Evolutionary conservation across 495 filamentous ascomycete species (phyloP).

Genomic region (Cercophora samala): DNA sequence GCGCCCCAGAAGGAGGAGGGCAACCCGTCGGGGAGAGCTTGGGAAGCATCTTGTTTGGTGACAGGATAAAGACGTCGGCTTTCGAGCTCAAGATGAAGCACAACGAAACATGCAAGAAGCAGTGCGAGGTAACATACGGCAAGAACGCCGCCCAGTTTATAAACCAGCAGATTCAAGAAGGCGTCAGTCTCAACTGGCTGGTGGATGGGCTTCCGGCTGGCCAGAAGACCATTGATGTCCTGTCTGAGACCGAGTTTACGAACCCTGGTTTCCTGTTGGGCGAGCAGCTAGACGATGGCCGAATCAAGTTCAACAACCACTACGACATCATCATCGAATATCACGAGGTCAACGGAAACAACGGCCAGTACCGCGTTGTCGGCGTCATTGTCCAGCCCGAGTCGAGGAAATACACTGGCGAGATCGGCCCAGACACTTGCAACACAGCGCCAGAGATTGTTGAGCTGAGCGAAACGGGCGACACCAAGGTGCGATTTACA

Average conservation of each 20-base stretch:
- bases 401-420: slow-evolving; percentile 61
- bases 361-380: slow-evolving; percentile 75
- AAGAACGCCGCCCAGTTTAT: slow-evolving; percentile 69
- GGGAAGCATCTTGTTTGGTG: slow-evolving; percentile 94
- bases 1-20: slow-evolving; percentile 69
- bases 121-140: slow-evolving; percentile 69
- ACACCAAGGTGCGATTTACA: slow-evolving; percentile 76
- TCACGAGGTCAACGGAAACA: slow-evolving; percentile 61
- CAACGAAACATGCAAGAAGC: slow-evolving; percentile 80
- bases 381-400: slow-evolving; percentile 82
- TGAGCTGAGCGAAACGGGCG: slow-evolving; percentile 57
- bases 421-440: slow-evolving; percentile 59
- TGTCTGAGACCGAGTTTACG: slow-evolving; percentile 72
- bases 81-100: slow-evolving; percentile 79
- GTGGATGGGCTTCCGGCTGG: slow-evolving; percentile 91
- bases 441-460: slow-evolving; percentile 51
- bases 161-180: slow-evolving; percentile 73
- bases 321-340: slow-evolving; percentile 93
- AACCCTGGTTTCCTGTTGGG: slow-evolving; percentile 86
- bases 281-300: slow-evolving; percentile 40
- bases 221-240: slow-evolving; percentile 67
- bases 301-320: slow-evolving; percentile 78
- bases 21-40: slow-evolving; percentile 79
- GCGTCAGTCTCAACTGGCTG: slow-evolving; percentile 90
- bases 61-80: slow-evolving; percentile 88